These are phyloP conservation scores for Auricularia heimuer DNA, from an alignment of 768 basidiomycete species.

Conservation along the genomic window DNA sequence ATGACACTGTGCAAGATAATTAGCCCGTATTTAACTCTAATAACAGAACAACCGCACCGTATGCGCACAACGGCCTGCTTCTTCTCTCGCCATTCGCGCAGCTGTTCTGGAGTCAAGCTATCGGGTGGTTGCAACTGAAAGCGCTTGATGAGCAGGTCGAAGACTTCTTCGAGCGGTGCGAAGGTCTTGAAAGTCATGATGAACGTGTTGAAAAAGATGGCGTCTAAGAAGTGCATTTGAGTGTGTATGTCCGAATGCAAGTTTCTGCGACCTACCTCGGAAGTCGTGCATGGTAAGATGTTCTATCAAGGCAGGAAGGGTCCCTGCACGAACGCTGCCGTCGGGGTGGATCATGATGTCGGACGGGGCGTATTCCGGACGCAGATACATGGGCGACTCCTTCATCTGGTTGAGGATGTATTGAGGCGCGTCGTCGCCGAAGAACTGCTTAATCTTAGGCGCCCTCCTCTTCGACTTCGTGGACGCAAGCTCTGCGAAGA, in stretches of 20 bases:
- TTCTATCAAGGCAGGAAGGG: constrained; percentile 76
- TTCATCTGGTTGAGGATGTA: constrained; percentile 30
- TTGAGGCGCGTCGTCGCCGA: constrained; percentile 50
- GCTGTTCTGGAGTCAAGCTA: constrained; percentile 49
- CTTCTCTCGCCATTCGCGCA: constrained; percentile 68
- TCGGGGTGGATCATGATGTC: constrained; percentile 85
- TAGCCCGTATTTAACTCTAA: constrained; percentile 4
- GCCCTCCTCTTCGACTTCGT: neutral
- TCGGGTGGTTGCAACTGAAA: constrained; percentile 72
- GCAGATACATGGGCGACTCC: constrained; percentile 72
- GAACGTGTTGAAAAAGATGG: constrained; percentile 79
- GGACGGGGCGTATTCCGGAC: constrained; percentile 62
- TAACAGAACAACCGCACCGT: constrained; percentile 43
- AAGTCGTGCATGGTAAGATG: constrained; percentile 86
- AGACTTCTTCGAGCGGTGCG: constrained; percentile 70
- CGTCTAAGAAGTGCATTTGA: constrained; percentile 36
- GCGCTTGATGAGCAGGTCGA: constrained; percentile 69
- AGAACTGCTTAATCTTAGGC: constrained; percentile 51
- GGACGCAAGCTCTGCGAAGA: neutral
- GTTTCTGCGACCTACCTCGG: constrained; percentile 42
- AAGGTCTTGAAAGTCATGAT: constrained; percentile 96
- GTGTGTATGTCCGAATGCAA: neutral
- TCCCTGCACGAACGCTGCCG: constrained; percentile 77
- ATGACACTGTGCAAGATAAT: constrained; percentile 52
- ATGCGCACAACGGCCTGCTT: constrained; percentile 84